Base-by-base conservation (phyloP, 495 filamentous ascomycete species). In the Penicillium alfredii region DNA sequence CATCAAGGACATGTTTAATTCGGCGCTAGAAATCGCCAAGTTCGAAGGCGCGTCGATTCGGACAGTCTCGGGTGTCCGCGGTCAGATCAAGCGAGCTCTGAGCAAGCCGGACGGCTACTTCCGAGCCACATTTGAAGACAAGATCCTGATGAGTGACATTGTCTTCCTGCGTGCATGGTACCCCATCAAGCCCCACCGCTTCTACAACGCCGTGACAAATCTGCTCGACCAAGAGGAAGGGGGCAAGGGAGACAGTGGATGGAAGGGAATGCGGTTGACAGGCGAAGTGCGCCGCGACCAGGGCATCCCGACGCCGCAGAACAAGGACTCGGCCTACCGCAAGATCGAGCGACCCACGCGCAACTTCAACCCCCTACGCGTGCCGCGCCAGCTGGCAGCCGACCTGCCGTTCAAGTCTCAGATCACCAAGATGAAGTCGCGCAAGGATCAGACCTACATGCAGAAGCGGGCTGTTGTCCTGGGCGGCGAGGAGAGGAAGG, bases 1-100 rank as follows among this genome's bases (percentile, higher is more conserved):
- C 64, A 92, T 98, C 69, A 90, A 88, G 57, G 87, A 96, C 60
- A 98, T 98, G 92, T 98, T 98, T 71, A 88, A 76, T 51, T 81
- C 81, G 1, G 69, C 85, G 0, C 74, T 98, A 9, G 92, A 98
- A 56, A 88, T 97, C 40, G 90, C 92, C 58, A 97, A 97, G 63
- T 97, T 98, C 52, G 92, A 97, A 66, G 93, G 92, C 23, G 92
- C 92, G 7, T 78, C 82, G 29, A 90, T 98, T 62, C 84, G 87
- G 38, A 98, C 92, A 1, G 92, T 98, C 16, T 96, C 89, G 4
- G 93, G 92, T 23, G 81, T 98, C 46, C 74, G 92, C 12, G 92
- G 92, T 45, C 92, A 96, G 58, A 95, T 98, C 73, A 98, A 98
- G 67, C 75, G 86, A 16, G 89, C 90, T 0, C 68, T 96, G 2